phyloP scores from a whole-genome alignment of 129 eudicot species.

The Oenanthe sinensis region DNA sequence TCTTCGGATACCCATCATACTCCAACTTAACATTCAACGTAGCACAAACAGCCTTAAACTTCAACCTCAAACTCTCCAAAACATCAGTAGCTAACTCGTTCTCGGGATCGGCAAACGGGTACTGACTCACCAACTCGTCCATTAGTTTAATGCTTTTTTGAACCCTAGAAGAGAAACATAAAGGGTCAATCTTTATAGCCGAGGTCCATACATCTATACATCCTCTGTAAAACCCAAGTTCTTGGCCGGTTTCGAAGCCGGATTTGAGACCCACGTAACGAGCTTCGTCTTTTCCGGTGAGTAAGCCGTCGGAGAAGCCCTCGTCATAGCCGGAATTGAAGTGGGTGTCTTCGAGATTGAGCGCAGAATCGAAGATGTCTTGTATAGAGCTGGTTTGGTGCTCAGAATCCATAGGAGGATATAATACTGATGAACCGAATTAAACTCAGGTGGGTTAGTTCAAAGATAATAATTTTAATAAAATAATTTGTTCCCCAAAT shows the following conservation, averaged over 20 bases:
- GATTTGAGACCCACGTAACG: slow-evolving; percentile 56
- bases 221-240: slow-evolving; percentile 75
- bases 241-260: slow-evolving; percentile 68
- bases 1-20: slow-evolving; percentile 56
- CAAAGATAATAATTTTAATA: no score
- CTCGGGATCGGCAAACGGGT: slow-evolving; percentile 40
- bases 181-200: slow-evolving; percentile 43
- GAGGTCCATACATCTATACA: slow-evolving; percentile 57
- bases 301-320: slow-evolving; percentile 57
- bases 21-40: slow-evolving; percentile 51
- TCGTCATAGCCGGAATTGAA: slow-evolving; percentile 34
- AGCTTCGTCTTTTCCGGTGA: slow-evolving; percentile 62
- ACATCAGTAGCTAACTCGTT: slow-evolving; percentile 43
- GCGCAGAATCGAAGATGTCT: slow-evolving; percentile 41
- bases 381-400: slow-evolving; percentile 1
- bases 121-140: slow-evolving; percentile 55
- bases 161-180: slow-evolving; percentile 44
- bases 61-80: slow-evolving; percentile 35
- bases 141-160: slow-evolving; percentile 60
- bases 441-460: no score
- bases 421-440: no score
- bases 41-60: slow-evolving; percentile 51
- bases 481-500: no score
- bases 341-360: slow-evolving; percentile 30
- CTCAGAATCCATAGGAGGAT: not conserved